Percentiles rank a stretch among this genome's conserved stretches.
These are phyloP conservation scores for Pisolithus sp. DNA, from an alignment of 768 basidiomycete genomes.

Conservation along the genomic window DNA sequence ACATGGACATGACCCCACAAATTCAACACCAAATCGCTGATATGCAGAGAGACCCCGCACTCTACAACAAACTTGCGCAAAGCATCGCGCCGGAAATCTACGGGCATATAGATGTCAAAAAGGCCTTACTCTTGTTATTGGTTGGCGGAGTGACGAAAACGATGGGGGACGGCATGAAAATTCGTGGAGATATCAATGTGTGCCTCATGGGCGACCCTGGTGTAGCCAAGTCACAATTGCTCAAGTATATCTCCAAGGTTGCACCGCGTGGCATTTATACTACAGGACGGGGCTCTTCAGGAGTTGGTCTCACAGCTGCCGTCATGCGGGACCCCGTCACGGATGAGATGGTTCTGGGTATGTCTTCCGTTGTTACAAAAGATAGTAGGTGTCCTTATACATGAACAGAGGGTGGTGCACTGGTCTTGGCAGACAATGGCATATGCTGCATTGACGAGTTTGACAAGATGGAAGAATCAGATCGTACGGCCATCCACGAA, in stretches of 20 bases:
- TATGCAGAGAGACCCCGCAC: constrained; percentile 64
- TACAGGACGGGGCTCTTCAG: constrained; percentile 96
- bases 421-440: constrained; percentile 97
- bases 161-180: constrained; percentile 97
- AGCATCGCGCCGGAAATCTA: constrained; percentile 99
- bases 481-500: constrained; percentile 97
- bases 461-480: constrained; percentile 99
- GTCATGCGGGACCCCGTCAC: constrained; percentile 99
- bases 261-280: constrained; percentile 98
- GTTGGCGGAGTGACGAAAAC: constrained; percentile 95
- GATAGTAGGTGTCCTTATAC: constrained; percentile 6
- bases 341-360: constrained; percentile 98
- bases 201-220: constrained; percentile 99
- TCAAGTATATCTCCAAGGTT: constrained; percentile 98
- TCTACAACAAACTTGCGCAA: constrained; percentile 83
- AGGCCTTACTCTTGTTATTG: constrained; percentile 83
- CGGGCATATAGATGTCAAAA: constrained; percentile 96
- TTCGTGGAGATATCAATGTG: constrained; percentile 94
- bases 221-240: constrained; percentile 94
- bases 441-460: constrained; percentile 99
- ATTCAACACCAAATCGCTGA: constrained; percentile 63
- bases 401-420: constrained; percentile 90
- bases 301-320: constrained; percentile 96
- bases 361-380: constrained; percentile 23
- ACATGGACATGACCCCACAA: constrained; percentile 88